Conservation (phyloP, 2,329 filamentous ascomycete species). For the Alternaria conjuncta region DNA sequence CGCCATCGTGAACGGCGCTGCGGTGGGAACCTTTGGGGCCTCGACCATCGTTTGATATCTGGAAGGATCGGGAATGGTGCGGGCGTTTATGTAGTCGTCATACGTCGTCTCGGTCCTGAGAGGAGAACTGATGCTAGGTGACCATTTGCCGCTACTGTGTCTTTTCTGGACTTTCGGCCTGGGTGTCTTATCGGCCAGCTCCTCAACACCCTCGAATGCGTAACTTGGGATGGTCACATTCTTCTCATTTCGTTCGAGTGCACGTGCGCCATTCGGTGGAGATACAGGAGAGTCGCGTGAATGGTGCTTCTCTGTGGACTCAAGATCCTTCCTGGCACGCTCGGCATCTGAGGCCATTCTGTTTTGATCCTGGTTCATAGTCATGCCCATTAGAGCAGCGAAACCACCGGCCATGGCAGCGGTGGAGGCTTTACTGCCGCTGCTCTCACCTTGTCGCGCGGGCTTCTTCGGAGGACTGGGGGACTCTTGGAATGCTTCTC, state of each 20-base stretch:
- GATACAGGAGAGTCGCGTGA: conserved; percentile 18
- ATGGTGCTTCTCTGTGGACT: conserved; percentile 27
- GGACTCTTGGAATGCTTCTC: not conserved
- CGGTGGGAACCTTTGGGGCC: conserved; percentile 21
- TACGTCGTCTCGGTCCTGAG: conserved; percentile 54
- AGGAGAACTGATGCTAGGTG: conserved; percentile 52
- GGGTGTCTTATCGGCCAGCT: conserved; percentile 48
- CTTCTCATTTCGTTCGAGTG: conserved; percentile 20
- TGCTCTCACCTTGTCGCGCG: conserved; percentile 17
- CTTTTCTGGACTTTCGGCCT: conserved; percentile 58
- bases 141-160: conserved; percentile 50
- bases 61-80: conserved; percentile 5
- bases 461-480: conserved; percentile 9
- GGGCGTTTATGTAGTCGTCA: conserved; percentile 50
- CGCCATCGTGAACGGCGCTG: conserved; percentile 18
- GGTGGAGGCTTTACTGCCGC: conserved; percentile 24
- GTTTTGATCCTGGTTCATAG: conserved; percentile 45
- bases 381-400: conserved; percentile 38
- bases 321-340: conserved; percentile 33
- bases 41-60: conserved; percentile 24
- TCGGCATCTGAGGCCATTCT: conserved; percentile 37
- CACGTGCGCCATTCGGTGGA: conserved; percentile 25
- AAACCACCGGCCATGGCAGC: conserved; percentile 43
- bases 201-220: conserved; percentile 44
- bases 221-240: conserved; percentile 38